phyloP scores from a whole-genome alignment of 1,284 basidiomycete genomes.

The Moesziomyces aphidis region DNA sequence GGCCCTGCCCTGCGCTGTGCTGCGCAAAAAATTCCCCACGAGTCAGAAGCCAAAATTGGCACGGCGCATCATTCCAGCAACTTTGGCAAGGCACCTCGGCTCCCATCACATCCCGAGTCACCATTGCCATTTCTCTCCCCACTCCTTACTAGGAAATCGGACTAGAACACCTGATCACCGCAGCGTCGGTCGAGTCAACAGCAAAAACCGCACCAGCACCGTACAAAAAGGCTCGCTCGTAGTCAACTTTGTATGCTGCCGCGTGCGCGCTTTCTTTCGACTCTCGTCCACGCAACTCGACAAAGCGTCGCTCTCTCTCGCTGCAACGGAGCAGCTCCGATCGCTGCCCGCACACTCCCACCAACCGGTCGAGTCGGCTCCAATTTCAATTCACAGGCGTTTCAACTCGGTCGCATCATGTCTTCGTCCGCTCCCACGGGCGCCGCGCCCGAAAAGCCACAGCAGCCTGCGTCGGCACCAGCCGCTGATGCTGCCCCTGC shows the following conservation, averaged over 20 bases:
- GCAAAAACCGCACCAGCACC: not conserved
- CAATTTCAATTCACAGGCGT: not conserved
- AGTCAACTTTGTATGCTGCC: conserved; percentile 38
- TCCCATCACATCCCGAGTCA: not conserved
- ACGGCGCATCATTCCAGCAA: not conserved
- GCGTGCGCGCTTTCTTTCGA: conserved; percentile 9
- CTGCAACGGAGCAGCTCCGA: not conserved
- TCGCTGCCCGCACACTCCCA: not conserved
- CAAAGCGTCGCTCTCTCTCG: conserved; percentile 12
- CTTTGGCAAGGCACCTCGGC: no score
- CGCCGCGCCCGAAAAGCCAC: conserved; percentile 19
- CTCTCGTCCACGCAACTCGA: conserved; percentile 13
- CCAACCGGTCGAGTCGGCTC: not conserved
- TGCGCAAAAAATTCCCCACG: not conserved
- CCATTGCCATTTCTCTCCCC: not conserved
- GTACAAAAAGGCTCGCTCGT: conserved; percentile 9
- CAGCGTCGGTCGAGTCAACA: no score
- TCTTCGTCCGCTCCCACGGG: conserved; percentile 27
- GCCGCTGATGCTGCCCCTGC: conserved; percentile 19
- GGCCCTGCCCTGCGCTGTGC: not conserved
- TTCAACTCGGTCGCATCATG: conserved; percentile 21
- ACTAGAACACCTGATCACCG: not conserved
- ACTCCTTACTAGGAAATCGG: not conserved
- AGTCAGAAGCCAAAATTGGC: not conserved
- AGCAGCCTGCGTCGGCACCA: conserved; percentile 14